Evolutionary conservation across 2,329 filamentous ascomycete genomes (phyloP).

Genomic region (Colletotrichum brevisporum): DNA sequence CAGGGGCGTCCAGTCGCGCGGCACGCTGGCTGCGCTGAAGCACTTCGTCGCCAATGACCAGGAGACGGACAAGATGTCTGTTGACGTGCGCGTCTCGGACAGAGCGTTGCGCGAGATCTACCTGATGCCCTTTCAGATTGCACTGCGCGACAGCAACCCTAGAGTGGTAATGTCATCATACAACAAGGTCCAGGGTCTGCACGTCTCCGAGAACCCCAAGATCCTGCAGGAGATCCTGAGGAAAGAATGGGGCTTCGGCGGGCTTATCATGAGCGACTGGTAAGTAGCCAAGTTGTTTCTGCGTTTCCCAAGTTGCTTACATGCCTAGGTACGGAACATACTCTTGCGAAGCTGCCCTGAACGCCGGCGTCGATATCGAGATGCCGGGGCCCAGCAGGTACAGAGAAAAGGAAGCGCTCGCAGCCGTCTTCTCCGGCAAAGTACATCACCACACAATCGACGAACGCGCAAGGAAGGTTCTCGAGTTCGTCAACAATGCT

Average conservation of each 20-base stretch:
- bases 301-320: not conserved
- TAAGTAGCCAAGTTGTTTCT: not conserved
- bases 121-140: conserved; percentile 69
- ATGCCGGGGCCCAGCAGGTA: conserved; percentile 70
- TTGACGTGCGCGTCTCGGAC: conserved; percentile 67
- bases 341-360: conserved; percentile 63
- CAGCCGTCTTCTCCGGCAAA: conserved; percentile 69
- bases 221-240: conserved; percentile 66
- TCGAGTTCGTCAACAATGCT: conserved; percentile 71
- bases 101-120: conserved; percentile 72
- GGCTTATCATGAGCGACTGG: conserved; percentile 71
- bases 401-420: conserved; percentile 64
- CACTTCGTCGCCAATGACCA: conserved; percentile 75
- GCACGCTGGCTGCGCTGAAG: conserved; percentile 70
- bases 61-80: conserved; percentile 70
- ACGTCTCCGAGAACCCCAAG: conserved; percentile 67
- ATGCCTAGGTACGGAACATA: conserved; percentile 65
- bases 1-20: conserved; percentile 68
- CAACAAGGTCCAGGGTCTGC: conserved; percentile 70
- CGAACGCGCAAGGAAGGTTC: conserved; percentile 67
- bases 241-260: conserved; percentile 70
- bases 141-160: conserved; percentile 65
- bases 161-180: conserved; percentile 73
- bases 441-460: conserved; percentile 68
- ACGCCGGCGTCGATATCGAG: conserved; percentile 72